Base-by-base conservation (phyloP, 805 yeast species). In the Sugiyamaella americana region DNA sequence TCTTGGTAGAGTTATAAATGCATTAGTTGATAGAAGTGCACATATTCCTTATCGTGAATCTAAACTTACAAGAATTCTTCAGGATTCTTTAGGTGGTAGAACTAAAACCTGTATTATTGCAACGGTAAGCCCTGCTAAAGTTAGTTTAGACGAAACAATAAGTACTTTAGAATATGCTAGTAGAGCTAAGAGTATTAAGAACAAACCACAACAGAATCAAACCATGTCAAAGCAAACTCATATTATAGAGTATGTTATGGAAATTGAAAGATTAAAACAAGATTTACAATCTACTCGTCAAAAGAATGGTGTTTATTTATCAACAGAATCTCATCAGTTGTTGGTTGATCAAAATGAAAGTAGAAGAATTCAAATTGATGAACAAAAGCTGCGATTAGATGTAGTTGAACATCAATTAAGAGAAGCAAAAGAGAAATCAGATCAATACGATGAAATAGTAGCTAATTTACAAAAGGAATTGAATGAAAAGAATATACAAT, bases 11-110 rank as follows among this genome's bases (percentile, higher is more conserved):
- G 97, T 91, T 1, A 89, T 91, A 18, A 88, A 84, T 61, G 72
- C 80, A 1, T 64, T 83, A 18, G 85, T 79, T 2, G 86, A 80
- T 53, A 72, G 72, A 36, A 70, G 73, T 18, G 65, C 74, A 2
- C 95, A 87, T 61, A 78, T 91, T 26, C 97, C 98, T 0, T 88
- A 87, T 60, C 63, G 95, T 52, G 95, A 86, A 54, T 84, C 93
- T 0, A 86, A 86, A 63, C 72, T 86, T 50, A 86, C 95, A 0
- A 71, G 88, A 52, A 64, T 87, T 16, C 68, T 86, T 34, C 93
- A 86, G 57, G 94, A 85, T 57, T 84, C 91, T 0, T 69, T 89
- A 2, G 97, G 97, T 1, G 96, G 96, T 1, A 74, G 79, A 47
- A 87, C 96, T 0, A 84, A 85, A 58, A 88, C 97, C 0, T 82